Conservation (phyloP, 306 rosid genomes). For the Malus orientalis region DNA sequence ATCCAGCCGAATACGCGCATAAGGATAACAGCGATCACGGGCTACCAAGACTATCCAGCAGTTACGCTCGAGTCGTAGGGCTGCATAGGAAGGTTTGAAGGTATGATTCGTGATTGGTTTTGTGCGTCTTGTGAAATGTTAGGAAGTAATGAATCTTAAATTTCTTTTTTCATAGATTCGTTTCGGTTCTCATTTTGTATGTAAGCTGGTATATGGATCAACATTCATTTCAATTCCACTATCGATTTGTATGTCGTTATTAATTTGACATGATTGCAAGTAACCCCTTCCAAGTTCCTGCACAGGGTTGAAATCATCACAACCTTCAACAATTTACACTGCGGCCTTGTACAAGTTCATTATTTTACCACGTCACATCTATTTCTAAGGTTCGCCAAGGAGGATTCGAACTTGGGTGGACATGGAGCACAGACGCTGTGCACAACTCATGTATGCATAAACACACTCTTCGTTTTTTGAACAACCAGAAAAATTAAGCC, state of each 20-base stretch:
- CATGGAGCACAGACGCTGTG: too few species aligned
- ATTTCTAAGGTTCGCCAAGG: too few species aligned
- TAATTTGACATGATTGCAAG: too few species aligned
- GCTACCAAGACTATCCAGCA: constrained; percentile 83
- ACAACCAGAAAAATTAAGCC: too few species aligned
- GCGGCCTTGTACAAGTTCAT: not conserved
- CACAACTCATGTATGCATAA: too few species aligned
- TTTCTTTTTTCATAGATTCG: not conserved
- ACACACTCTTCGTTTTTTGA: too few species aligned
- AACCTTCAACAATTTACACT: not conserved
- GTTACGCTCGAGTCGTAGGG: constrained; percentile 53
- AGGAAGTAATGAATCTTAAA: constrained; percentile 13
- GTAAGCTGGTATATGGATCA: constrained; percentile 1
- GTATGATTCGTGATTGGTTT: not conserved
- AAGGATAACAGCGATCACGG: constrained; percentile 75
- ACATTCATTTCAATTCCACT: not conserved
- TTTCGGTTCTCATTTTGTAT: not conserved
- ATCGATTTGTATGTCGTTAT: not conserved
- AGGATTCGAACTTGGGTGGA: too few species aligned
- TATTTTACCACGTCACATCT: too few species aligned
- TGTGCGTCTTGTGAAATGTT: not conserved
- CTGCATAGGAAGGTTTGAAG: not conserved
- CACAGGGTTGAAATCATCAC: not conserved
- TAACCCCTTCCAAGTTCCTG: too few species aligned
- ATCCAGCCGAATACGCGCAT: constrained; percentile 86